phyloP scores from a whole-genome alignment of 495 filamentous ascomycete species.

The Copromyces sp. region DNA sequence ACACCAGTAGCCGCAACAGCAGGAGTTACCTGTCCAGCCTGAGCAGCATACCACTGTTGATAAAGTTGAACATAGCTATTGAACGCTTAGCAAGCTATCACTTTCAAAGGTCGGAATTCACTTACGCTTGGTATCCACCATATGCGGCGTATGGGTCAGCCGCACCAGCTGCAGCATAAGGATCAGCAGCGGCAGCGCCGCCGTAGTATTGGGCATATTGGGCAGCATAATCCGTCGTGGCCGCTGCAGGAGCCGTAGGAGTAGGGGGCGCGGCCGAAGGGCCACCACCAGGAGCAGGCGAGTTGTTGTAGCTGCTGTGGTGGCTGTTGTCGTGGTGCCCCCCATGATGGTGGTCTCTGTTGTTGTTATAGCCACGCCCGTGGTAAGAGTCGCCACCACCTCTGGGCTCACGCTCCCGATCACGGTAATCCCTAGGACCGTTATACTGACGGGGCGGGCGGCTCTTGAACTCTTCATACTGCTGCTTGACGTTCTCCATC shows the following conservation, averaged over 20 bases:
- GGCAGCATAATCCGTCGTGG: constrained; percentile 48
- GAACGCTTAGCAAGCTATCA: neutral
- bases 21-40: constrained; percentile 40
- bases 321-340: constrained; percentile 21
- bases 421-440: constrained; percentile 23
- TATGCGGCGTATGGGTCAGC: constrained; percentile 84
- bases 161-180: neutral
- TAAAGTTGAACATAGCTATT: constrained; percentile 59
- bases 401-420: constrained; percentile 16
- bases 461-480: constrained; percentile 84
- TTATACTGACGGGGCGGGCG: constrained; percentile 64
- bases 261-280: constrained; percentile 25
- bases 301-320: constrained; percentile 23
- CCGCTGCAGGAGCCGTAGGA: constrained; percentile 27
- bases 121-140: constrained; percentile 63
- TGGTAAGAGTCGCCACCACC: constrained; percentile 31
- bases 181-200: constrained; percentile 20
- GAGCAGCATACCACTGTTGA: constrained; percentile 49
- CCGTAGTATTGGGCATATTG: constrained; percentile 81
- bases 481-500: constrained; percentile 66
- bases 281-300: constrained; percentile 27
- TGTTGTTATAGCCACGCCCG: constrained; percentile 21
- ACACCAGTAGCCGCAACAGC: constrained; percentile 16
- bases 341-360: constrained; percentile 30
- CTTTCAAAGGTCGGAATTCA: constrained; percentile 4